These are phyloP conservation scores for Cupressus sempervirens DNA, from an alignment of 75 land plant genomes.

Conservation along the genomic window DNA sequence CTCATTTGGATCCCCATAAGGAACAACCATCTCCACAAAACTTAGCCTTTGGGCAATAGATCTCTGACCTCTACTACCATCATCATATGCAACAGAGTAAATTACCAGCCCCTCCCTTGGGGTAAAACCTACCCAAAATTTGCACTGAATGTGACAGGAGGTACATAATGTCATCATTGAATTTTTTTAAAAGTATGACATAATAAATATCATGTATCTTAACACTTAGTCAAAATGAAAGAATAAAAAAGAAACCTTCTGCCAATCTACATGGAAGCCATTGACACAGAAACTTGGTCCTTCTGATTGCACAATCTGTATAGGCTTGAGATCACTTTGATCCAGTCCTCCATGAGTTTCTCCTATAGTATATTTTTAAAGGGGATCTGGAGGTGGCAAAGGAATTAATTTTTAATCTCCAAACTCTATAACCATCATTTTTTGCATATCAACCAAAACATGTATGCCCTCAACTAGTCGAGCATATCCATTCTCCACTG, in stretches of 20 bases:
- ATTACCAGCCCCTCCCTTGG: constrained; percentile 96
- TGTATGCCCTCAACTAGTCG: constrained; percentile 96
- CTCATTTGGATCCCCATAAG: constrained; percentile 97
- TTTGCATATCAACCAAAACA: constrained; percentile 89
- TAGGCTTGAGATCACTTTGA: constrained; percentile 88
- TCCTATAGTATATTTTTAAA: constrained; percentile 91
- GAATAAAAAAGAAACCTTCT: constrained; percentile 59
- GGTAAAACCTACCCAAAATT: constrained; percentile 94
- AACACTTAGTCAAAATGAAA: not conserved
- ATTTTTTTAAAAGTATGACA: not conserved
- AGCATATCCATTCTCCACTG: constrained; percentile 99
- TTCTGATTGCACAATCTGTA: constrained; percentile 88
- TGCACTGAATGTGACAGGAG: constrained; percentile 67
- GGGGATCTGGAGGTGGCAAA: constrained; percentile 97
- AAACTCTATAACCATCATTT: constrained; percentile 86
- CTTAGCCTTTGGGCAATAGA: constrained; percentile 90
- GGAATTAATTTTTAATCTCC: constrained; percentile 89
- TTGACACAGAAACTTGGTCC: constrained; percentile 96
- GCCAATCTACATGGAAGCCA: constrained; percentile 92
- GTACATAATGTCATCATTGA: not conserved
- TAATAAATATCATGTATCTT: not conserved
- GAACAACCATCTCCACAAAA: constrained; percentile 99
- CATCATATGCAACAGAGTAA: constrained; percentile 86
- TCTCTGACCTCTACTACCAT: constrained; percentile 94
- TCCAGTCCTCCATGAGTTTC: constrained; percentile 91